Conservation (phyloP, 148 eudicot genomes). For the Cornus suecica region DNA sequence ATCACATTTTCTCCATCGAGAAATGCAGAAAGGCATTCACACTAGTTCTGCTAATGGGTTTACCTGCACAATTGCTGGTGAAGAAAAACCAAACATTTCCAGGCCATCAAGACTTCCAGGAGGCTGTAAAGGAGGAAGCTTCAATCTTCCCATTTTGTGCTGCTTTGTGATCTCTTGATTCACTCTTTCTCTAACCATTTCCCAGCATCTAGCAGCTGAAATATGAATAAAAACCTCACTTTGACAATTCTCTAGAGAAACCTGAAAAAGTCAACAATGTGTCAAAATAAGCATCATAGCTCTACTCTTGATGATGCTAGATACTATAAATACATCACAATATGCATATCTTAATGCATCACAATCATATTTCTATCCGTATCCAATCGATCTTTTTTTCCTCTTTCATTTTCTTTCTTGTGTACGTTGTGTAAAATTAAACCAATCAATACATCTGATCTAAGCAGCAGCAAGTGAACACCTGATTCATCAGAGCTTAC, state of each 20-base stretch:
- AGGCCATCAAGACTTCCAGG: constrained; percentile 91
- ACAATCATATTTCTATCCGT: not conserved
- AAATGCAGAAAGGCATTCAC: not conserved
- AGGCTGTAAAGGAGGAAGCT: constrained; percentile 91
- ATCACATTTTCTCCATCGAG: not conserved
- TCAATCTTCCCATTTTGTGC: constrained; percentile 64
- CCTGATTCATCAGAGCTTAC: no score
- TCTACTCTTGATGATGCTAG: not conserved
- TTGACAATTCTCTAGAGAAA: constrained; percentile 62
- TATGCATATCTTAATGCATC: not conserved
- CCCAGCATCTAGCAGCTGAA: constrained; percentile 87
- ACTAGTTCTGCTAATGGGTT: not conserved
- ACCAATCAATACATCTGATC: no score
- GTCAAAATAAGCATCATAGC: constrained; percentile 1
- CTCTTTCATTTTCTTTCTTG: no score
- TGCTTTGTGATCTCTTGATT: constrained; percentile 85
- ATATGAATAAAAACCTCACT: constrained; percentile 67
- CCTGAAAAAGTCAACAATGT: constrained; percentile 40
- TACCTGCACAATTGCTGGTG: constrained; percentile 88
- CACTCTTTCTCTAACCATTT: constrained; percentile 82
- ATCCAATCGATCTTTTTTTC: not conserved
- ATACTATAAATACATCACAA: not conserved
- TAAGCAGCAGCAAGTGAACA: no score
- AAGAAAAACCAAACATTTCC: constrained; percentile 94
- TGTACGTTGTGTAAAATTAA: no score